Conservation (phyloP, 2,329 filamentous ascomycete genomes). For the Beauveria caledonica region DNA sequence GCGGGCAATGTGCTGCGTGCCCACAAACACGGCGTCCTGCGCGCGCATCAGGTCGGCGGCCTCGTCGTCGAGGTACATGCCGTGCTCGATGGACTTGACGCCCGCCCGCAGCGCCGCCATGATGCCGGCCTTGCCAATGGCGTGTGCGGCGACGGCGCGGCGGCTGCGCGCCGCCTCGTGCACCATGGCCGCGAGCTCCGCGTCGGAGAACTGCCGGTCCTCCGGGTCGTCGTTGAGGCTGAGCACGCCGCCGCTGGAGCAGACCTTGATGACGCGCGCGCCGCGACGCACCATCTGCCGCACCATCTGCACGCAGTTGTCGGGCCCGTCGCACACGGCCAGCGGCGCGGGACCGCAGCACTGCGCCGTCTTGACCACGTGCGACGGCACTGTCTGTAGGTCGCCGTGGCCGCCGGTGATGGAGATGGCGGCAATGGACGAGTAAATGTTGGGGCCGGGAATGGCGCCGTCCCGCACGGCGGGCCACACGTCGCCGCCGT, state of each 20-base stretch:
- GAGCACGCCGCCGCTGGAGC: slow-evolving; percentile 35
- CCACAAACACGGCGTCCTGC: slow-evolving; percentile 34
- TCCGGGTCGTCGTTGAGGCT: slow-evolving; percentile 34
- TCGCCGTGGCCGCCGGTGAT: slow-evolving; percentile 42
- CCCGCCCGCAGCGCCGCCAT: slow-evolving; percentile 35
- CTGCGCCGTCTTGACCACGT: slow-evolving; percentile 24
- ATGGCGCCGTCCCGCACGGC: slow-evolving; percentile 34
- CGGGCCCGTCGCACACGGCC: slow-evolving; percentile 35
- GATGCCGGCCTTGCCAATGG: slow-evolving; percentile 39
- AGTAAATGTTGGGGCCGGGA: slow-evolving; percentile 38
- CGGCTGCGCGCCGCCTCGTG: slow-evolving; percentile 32
- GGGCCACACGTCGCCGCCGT: slow-evolving; percentile 31
- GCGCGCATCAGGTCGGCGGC: slow-evolving; percentile 34
- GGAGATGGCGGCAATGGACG: slow-evolving; percentile 31
- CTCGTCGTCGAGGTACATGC: slow-evolving; percentile 38
- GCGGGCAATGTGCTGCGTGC: slow-evolving; percentile 36
- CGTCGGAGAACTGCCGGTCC: slow-evolving; percentile 35
- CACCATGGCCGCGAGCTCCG: slow-evolving; percentile 35
- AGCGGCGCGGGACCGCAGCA: slow-evolving; percentile 23
- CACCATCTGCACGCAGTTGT: slow-evolving; percentile 35
- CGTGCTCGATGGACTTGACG: slow-evolving; percentile 39
- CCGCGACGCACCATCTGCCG: slow-evolving; percentile 36
- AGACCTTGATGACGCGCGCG: slow-evolving; percentile 40
- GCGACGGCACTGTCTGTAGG: slow-evolving; percentile 28
- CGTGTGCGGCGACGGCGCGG: slow-evolving; percentile 34